These are phyloP conservation scores for Fraxinus cuspidata DNA, from an alignment of 257 asterid genomes.

Conservation along the genomic window DNA sequence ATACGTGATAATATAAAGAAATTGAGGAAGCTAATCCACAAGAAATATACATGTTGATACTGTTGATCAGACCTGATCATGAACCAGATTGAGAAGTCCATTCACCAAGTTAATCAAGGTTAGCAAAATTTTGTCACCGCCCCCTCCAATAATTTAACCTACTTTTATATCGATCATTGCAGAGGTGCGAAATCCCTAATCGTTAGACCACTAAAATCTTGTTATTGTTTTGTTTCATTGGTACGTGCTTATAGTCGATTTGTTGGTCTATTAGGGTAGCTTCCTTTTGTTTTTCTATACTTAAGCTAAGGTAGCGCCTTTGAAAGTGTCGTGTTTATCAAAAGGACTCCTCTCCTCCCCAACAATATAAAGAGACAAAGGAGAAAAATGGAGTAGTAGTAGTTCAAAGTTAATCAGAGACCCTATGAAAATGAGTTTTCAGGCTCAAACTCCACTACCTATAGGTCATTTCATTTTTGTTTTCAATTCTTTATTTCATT, in stretches of 20 bases:
- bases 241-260: background rate
- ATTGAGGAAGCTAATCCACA: background rate
- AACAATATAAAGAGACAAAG: no score
- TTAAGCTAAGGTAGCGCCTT: background rate
- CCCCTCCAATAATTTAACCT: background rate
- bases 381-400: no score
- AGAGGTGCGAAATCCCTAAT: background rate
- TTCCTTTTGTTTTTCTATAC: background rate
- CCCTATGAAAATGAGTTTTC: no score
- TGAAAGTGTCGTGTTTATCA: no score
- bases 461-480: no score
- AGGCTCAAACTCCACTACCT: no score
- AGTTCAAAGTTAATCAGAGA: no score
- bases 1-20: no score
- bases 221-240: background rate
- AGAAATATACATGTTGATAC: background rate
- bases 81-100: background rate
- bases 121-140: background rate
- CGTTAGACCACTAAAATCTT: background rate
- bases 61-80: background rate
- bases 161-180: no score
- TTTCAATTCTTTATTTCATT: no score
- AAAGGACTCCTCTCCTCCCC: no score
- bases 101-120: background rate
- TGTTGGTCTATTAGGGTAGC: background rate